Evolutionary conservation across 2,329 filamentous ascomycete species (phyloP), one percentile per base, ranked within the genome.

Genomic region (Scorias spongiosa): DNA sequence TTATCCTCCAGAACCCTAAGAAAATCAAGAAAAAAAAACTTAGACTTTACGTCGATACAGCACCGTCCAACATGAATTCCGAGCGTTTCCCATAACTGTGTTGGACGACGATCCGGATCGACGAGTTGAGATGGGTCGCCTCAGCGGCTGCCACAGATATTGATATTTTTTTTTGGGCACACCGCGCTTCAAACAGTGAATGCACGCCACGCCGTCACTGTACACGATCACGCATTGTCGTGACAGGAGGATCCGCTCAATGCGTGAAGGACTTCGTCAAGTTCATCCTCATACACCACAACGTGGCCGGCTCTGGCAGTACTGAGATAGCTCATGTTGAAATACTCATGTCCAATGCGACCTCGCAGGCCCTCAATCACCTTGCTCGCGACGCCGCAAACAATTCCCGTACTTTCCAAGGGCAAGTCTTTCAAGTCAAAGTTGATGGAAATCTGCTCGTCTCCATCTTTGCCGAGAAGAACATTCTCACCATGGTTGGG

Each of bases 251-350:
- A 36, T 39, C 61, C 61, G 29, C 54, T 68, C 56, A 95, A 62
- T 5, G 85, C 84, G 40, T 75, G 73, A 52, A 95, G 67, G 0
- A 85, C 88, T 45, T 75, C 75, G n/a, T 71, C 68, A 39, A 88
- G 69, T 57, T 89, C 83, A 53, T 81, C 76, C 49, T 81, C 75
- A 3, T 79, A 76, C 34, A 96, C 75, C 56, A 96, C 87, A 9
- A 96, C 89, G 5, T 86, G 88, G 1, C 89, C 89, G 0, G 88
- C 86, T 37, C 81, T 75, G 4, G 86, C 87, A 0, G 89, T 96
- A 48, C 83, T 91, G 49, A 96, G 68, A 61, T 95, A 96, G 46
- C 82, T 89, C 64, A 96, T 79, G 60, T 95, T 87, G 43, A 61
- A 61, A 10, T 17, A 17, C 18, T 55, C 54, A 10, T 48, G 51